Conservation (phyloP, 345 rosid species). For the Arabis hirsuta region DNA sequence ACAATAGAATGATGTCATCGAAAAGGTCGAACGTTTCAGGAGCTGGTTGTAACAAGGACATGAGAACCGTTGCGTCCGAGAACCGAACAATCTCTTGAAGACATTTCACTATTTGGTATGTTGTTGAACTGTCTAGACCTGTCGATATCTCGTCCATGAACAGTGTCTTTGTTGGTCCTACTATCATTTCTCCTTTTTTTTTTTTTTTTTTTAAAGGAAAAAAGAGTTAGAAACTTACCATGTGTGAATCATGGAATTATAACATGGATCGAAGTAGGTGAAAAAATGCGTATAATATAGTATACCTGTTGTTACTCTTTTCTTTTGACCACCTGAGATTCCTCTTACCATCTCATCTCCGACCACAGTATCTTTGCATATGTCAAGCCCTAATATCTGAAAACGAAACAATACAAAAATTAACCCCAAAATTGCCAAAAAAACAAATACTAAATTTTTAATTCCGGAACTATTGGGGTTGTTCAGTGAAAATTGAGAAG, state of each 20-base stretch:
- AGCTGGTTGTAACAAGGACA: constrained; percentile 91
- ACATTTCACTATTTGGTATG: constrained; percentile 88
- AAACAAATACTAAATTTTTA: not conserved
- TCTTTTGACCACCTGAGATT: constrained; percentile 90
- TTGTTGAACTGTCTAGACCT: constrained; percentile 91
- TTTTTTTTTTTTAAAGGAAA: not conserved
- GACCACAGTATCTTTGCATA: constrained; percentile 79
- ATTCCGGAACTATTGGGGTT: constrained; percentile 16
- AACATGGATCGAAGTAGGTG: constrained; percentile 9
- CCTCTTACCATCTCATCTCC: constrained; percentile 88
- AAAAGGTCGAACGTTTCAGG: constrained; percentile 92
- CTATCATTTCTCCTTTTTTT: constrained; percentile 86
- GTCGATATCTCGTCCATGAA: constrained; percentile 98
- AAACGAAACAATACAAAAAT: not conserved
- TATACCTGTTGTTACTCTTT: constrained; percentile 90
- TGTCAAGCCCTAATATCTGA: constrained; percentile 85
- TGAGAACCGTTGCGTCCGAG: constrained; percentile 70
- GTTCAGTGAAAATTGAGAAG: not conserved
- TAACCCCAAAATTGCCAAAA: not conserved
- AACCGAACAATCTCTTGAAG: constrained; percentile 77
- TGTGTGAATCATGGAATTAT: constrained; percentile 5
- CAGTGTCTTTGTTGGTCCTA: constrained; percentile 86
- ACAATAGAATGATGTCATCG: constrained; percentile 75
- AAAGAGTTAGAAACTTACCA: not conserved
- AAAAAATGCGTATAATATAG: not conserved